Evolutionary conservation across 148 eudicot species (phyloP).

Genomic region (Rhododendron simsii): DNA sequence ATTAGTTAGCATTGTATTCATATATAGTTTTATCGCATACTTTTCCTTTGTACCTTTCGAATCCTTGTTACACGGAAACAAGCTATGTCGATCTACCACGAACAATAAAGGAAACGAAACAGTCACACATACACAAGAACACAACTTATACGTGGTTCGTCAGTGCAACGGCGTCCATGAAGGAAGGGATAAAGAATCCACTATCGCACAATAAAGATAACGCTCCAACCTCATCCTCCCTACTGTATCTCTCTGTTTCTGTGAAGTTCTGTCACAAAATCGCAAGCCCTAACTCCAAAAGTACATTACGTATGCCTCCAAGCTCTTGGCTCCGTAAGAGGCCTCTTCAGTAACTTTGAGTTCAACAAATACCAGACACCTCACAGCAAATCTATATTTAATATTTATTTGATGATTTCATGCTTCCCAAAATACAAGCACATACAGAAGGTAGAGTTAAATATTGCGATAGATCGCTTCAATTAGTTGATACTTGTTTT

Average conservation of each 20-base stretch:
- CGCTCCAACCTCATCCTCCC: neutral
- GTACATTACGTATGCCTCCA: neutral
- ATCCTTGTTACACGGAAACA: neutral
- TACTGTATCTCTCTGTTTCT: too few species aligned
- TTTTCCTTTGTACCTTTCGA: neutral
- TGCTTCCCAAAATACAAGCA: neutral
- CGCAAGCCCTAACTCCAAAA: neutral
- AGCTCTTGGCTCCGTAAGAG: neutral
- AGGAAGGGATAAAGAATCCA: too few species aligned
- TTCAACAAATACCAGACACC: neutral
- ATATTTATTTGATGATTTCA: neutral
- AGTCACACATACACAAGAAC: neutral
- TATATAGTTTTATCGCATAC: neutral
- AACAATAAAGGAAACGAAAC: neutral
- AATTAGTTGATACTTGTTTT: neutral
- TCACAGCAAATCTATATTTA: neutral
- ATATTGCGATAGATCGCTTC: neutral
- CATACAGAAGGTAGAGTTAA: neutral
- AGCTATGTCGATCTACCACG: neutral
- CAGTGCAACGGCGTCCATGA: too few species aligned
- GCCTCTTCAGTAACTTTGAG: neutral
- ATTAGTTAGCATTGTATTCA: neutral
- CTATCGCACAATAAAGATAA: neutral
- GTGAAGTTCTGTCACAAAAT: neutral
- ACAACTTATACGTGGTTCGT: too few species aligned